phyloP scores from a whole-genome alignment of 257 asterid species.

The Plantago elongata region DNA sequence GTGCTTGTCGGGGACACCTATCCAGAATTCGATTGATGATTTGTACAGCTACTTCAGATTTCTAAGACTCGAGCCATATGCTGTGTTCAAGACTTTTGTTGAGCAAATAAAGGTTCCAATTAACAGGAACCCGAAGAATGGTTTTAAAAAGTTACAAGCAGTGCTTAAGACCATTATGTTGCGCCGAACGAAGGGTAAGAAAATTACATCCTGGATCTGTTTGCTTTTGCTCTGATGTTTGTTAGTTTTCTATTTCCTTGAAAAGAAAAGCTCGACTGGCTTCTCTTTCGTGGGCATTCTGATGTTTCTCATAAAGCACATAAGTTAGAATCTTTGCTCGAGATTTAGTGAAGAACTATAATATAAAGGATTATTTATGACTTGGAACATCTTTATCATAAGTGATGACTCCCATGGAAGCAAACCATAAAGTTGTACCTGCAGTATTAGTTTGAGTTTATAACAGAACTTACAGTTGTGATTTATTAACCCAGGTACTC shows the following conservation, averaged over 20 bases:
- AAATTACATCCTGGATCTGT: slow-evolving; percentile 1
- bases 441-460: background rate
- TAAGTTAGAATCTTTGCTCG: no score
- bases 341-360: no score
- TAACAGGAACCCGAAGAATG: slow-evolving; percentile 65
- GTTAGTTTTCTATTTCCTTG: slow-evolving; percentile 7
- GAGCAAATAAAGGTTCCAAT: slow-evolving; percentile 78
- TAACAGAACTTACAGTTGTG: slow-evolving; percentile 4
- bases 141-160: slow-evolving; percentile 84
- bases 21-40: slow-evolving; percentile 91
- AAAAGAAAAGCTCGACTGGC: slow-evolving; percentile 9
- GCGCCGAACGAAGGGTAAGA: slow-evolving; percentile 88
- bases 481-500: slow-evolving; percentile 49
- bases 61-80: slow-evolving; percentile 89
- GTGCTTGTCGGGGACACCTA: slow-evolving; percentile 99
- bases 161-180: slow-evolving; percentile 92
- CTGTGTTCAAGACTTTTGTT: slow-evolving; percentile 62
- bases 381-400: no score
- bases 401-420: no score
- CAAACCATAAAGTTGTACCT: no score
- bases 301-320: no score
- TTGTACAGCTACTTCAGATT: slow-evolving; percentile 96
- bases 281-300: background rate
- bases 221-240: slow-evolving; percentile 7
- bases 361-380: no score